A percentile compares a stretch with the other conserved stretches of the same genome.
Evolutionary conservation across 345 rosid species (phyloP).

Genomic region (Litchi chinensis): DNA sequence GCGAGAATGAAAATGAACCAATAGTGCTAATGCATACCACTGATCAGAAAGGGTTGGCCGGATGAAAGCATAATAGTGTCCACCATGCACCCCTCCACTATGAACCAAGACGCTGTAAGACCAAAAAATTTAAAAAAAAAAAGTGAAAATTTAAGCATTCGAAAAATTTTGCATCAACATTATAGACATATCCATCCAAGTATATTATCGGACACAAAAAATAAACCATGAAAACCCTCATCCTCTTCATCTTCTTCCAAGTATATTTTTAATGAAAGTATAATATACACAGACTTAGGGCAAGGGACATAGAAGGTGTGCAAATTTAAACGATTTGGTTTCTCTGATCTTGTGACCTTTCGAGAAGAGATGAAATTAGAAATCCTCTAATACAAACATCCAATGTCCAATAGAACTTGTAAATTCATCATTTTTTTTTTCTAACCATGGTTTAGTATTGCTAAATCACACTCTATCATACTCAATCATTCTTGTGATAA

Average conservation of each 20-base stretch:
- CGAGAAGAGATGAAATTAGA: neutral
- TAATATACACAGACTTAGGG: neutral
- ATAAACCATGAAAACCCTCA: neutral
- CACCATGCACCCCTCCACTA: conserved; percentile 97
- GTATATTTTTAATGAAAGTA: neutral
- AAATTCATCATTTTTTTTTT: neutral
- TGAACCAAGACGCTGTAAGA: conserved; percentile 88
- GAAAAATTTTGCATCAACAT: conserved; percentile 4
- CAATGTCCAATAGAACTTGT: neutral
- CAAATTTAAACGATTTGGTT: neutral
- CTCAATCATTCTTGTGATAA: neutral
- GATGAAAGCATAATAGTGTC: conserved; percentile 95
- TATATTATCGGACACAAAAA: neutral
- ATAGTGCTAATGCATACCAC: conserved; percentile 52
- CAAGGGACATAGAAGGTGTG: neutral
- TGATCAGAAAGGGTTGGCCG: conserved; percentile 93
- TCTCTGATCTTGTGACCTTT: neutral
- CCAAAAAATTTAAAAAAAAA: conserved; percentile 15
- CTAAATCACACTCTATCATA: neutral
- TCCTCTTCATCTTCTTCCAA: neutral
- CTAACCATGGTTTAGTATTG: neutral
- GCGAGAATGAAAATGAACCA: neutral
- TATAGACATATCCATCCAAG: neutral
- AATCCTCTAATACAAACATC: too few relatives aligned
- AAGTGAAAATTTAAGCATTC: neutral